phyloP scores from a whole-genome alignment of 2,329 filamentous ascomycete species.

The Exophiala oligosperma region DNA sequence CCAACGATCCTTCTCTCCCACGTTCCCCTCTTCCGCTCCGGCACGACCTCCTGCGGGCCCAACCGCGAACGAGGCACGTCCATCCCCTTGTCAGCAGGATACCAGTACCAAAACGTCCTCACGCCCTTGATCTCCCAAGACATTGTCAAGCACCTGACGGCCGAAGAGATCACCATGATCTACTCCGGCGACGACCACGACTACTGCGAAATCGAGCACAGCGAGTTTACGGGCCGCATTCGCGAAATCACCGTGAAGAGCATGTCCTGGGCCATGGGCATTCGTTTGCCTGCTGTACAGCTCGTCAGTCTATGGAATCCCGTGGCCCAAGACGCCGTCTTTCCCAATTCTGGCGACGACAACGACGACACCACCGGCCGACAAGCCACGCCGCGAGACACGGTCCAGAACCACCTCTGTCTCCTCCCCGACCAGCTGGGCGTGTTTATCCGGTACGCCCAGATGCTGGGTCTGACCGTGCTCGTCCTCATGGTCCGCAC shows the following conservation, averaged over 20 bases:
- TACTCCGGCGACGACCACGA: conserved; percentile 98
- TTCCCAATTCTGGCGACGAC: conserved; percentile 28
- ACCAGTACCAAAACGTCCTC: conserved; percentile 96
- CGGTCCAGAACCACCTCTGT: conserved; percentile 86
- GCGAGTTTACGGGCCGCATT: conserved; percentile 60
- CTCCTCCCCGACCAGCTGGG: conserved; percentile 83
- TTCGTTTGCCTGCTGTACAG: conserved; percentile 81
- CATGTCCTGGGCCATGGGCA: conserved; percentile 94
- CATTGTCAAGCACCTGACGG: conserved; percentile 72
- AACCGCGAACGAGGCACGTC: conserved; percentile 79
- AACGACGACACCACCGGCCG: neutral
- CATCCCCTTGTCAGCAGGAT: conserved; percentile 74
- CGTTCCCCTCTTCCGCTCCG: conserved; percentile 80
- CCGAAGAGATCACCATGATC: conserved; percentile 69
- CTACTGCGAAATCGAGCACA: conserved; percentile 88
- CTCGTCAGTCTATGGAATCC: conserved; percentile 93
- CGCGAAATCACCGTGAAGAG: conserved; percentile 94
- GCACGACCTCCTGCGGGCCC: conserved; percentile 84
- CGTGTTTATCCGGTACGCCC: conserved; percentile 77
- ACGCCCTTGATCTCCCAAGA: conserved; percentile 72
- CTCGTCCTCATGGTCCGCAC: conserved; percentile 35
- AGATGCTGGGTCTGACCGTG: conserved; percentile 59
- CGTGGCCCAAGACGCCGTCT: conserved; percentile 57
- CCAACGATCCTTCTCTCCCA: conserved; percentile 89
- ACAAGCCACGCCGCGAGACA: conserved; percentile 41